Conservation (phyloP, 441 rosid genomes). For the Raphanus hybrid region DNA sequence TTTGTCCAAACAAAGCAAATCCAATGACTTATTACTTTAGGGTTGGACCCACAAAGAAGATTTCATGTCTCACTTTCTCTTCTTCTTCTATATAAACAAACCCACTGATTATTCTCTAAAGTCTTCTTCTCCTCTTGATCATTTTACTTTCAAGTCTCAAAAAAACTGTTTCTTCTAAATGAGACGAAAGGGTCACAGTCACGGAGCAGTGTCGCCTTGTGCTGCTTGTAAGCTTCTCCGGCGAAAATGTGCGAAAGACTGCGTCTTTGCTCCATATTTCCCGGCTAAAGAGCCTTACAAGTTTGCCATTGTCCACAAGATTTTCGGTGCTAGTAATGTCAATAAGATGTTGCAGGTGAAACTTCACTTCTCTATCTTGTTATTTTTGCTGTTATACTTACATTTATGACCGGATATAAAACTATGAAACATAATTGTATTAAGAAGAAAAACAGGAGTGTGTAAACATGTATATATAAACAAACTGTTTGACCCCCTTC, state of each 20-base stretch:
- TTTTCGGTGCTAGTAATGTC: conserved; percentile 94
- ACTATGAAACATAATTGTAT: background rate
- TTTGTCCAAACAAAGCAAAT: conserved; percentile 68
- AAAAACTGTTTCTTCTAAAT: conserved; percentile 17
- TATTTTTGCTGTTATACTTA: background rate
- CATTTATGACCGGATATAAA: background rate
- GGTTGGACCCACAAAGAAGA: conserved; percentile 65
- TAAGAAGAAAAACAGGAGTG: background rate
- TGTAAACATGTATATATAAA: background rate
- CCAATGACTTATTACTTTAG: conserved; percentile 42
- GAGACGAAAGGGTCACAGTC: conserved; percentile 49
- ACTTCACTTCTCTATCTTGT: conserved; percentile 9
- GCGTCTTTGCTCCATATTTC: conserved; percentile 87
- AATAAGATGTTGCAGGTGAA: conserved; percentile 91
- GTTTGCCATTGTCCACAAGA: conserved; percentile 88
- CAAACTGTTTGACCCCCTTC: background rate
- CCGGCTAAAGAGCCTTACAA: conserved; percentile 88
- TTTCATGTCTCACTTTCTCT: conserved; percentile 45
- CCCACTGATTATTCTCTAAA: conserved; percentile 30
- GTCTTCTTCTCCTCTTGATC: conserved; percentile 30
- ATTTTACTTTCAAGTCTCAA: conserved; percentile 22
- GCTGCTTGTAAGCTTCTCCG: conserved; percentile 94
- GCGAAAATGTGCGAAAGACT: conserved; percentile 77
- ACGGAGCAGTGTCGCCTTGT: conserved; percentile 70
- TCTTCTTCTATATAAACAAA: conserved; percentile 53